A percentile compares a stretch with the other conserved stretches of the same genome.
These are phyloP conservation scores for Penicillium argentinense DNA, from an alignment of 495 filamentous ascomycete species.

Conservation along the genomic window DNA sequence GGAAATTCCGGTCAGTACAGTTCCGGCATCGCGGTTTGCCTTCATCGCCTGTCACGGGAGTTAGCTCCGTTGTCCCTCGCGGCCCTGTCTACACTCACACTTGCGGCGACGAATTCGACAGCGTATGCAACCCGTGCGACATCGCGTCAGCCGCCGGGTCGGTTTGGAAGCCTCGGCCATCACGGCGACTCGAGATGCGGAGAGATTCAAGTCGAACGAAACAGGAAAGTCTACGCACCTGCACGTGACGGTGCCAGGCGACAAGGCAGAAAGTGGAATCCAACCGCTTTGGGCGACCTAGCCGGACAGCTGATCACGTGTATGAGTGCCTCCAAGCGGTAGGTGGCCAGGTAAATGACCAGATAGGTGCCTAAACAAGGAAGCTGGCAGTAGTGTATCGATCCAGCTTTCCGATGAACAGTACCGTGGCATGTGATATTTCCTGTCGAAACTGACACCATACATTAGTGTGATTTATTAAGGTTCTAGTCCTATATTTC, in stretches of 20 bases:
- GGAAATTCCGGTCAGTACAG: constrained; percentile 38
- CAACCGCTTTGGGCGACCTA: too few species aligned
- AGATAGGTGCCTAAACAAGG: too few species aligned
- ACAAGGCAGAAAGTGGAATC: too few species aligned
- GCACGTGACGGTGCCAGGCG: constrained; percentile 12
- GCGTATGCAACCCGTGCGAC: constrained; percentile 44
- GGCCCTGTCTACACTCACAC: constrained; percentile 21
- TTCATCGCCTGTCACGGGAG: constrained; percentile 35
- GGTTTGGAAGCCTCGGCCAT: constrained; percentile 16
- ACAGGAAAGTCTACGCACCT: constrained; percentile 23
- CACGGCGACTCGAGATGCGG: neutral
- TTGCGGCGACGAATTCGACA: constrained; percentile 44
- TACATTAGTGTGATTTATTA: too few species aligned
- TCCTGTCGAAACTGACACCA: too few species aligned
- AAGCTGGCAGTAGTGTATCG: too few species aligned
- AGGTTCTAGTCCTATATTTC: too few species aligned
- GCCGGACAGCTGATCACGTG: too few species aligned
- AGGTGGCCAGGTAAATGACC: too few species aligned
- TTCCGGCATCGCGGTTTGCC: constrained; percentile 42
- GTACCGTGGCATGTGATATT: too few species aligned
- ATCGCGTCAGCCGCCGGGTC: constrained; percentile 27
- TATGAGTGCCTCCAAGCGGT: neutral
- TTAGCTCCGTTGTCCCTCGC: neutral
- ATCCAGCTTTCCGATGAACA: too few species aligned
- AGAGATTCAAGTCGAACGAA: constrained; percentile 3